These are phyloP conservation scores for Bipolaris sorokiniana DNA, from an alignment of 2,329 filamentous ascomycete species.

Conservation along the genomic window DNA sequence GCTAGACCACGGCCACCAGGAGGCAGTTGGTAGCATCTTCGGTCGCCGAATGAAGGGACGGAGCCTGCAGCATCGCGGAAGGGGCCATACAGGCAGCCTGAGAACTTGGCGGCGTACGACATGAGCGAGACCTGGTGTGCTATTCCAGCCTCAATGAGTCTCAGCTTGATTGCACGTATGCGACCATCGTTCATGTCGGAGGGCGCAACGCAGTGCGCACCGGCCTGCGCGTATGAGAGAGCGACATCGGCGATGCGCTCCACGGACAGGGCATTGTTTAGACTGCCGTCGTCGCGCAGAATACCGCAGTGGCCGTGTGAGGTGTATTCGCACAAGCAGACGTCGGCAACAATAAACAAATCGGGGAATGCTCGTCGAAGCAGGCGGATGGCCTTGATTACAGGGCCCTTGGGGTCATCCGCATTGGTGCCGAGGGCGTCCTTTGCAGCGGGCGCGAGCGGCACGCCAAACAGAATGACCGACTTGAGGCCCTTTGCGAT, in stretches of 20 bases:
- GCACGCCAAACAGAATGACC: constrained; percentile 95
- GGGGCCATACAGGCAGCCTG: constrained; percentile 92
- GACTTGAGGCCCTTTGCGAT: constrained; percentile 88
- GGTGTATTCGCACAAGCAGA: constrained; percentile 98
- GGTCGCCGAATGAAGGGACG: constrained; percentile 87
- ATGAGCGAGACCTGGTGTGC: constrained; percentile 91
- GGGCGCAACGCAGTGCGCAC: constrained; percentile 94
- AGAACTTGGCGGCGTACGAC: constrained; percentile 98
- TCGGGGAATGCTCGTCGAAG: constrained; percentile 85
- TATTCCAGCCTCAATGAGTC: constrained; percentile 92
- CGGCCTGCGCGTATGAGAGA: constrained; percentile 93
- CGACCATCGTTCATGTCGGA: constrained; percentile 99
- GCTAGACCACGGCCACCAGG: constrained; percentile 91
- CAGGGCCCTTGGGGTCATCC: constrained; percentile 90
- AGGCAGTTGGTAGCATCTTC: constrained; percentile 95
- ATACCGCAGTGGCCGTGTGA: constrained; percentile 98
- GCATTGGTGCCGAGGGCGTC: constrained; percentile 90
- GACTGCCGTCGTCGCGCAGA: constrained; percentile 84
- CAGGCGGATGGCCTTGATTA: constrained; percentile 84
- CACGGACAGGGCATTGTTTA: constrained; percentile 93
- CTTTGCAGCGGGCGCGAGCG: constrained; percentile 78
- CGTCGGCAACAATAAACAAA: constrained; percentile 89
- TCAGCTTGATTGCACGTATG: constrained; percentile 96
- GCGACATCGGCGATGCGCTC: constrained; percentile 97
- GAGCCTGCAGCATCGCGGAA: constrained; percentile 97